A percentile compares a stretch with the other conserved stretches of the same genome.
Evolutionary conservation across 2,329 filamentous ascomycete species (phyloP).

Genomic region (Penicillium frequentans): DNA sequence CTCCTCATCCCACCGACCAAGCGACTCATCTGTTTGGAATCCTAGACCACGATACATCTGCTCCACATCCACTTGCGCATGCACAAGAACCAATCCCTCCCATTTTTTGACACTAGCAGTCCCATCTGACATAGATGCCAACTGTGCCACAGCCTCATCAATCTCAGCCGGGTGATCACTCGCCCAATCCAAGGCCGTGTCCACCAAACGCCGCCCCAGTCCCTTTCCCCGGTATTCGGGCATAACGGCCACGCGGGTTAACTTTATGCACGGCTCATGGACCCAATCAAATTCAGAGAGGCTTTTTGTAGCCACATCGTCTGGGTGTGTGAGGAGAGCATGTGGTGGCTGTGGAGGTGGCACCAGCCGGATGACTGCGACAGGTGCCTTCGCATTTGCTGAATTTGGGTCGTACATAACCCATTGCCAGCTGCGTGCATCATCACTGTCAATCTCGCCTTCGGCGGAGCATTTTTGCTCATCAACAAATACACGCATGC

Average conservation of each 20-base stretch:
- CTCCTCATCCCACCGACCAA: constrained; percentile 81
- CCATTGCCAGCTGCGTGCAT: constrained; percentile 80
- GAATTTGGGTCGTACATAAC: constrained; percentile 65
- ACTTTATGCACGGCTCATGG: constrained; percentile 75
- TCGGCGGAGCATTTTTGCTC: constrained; percentile 60
- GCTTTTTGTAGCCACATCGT: constrained; percentile 5
- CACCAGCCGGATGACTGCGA: constrained; percentile 77
- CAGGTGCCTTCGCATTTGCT: constrained; percentile 51
- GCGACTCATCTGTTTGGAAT: constrained; percentile 69
- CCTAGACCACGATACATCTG: constrained; percentile 69
- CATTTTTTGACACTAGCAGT: constrained; percentile 52
- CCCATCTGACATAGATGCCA: constrained; percentile 45
- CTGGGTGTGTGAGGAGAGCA: constrained; percentile 33
- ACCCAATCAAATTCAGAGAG: constrained; percentile 48
- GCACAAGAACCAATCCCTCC: constrained; percentile 74
- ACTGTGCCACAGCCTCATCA: constrained; percentile 22
- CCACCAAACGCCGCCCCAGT: constrained; percentile 66
- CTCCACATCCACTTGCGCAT: constrained; percentile 70
- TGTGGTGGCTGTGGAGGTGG: constrained; percentile 75
- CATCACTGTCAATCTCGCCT: constrained; percentile 78
- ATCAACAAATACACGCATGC: constrained; percentile 57
- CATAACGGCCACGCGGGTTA: constrained; percentile 74
- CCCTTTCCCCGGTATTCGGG: constrained; percentile 64
- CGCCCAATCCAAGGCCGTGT: constrained; percentile 68
- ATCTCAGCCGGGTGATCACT: constrained; percentile 56